A percentile compares a stretch with the other conserved stretches of the same genome.
Evolutionary conservation across 2,329 filamentous ascomycete genomes (phyloP).

Genomic region (Blumeriella jaapii): DNA sequence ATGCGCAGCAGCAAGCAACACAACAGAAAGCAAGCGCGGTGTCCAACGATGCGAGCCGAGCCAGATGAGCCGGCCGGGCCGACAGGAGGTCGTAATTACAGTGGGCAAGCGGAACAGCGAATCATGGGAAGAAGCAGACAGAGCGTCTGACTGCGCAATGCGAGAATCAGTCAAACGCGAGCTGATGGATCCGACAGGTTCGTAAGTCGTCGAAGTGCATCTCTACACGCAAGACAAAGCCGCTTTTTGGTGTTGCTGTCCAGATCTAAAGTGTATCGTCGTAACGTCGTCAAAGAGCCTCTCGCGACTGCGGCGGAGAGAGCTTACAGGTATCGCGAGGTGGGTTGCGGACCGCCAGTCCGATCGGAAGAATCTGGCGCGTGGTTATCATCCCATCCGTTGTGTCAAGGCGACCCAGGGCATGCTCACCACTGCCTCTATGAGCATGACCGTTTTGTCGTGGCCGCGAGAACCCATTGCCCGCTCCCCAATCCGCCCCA

Average conservation of each 20-base stretch:
- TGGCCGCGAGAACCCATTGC: conserved; percentile 41
- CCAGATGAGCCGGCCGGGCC: conserved; percentile 3
- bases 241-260: conserved; percentile 10
- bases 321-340: conserved; percentile 20
- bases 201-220: conserved; percentile 11
- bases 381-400: conserved; percentile 24
- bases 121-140: conserved; percentile 8
- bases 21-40: conserved; percentile 11
- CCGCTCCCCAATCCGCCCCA: conserved; percentile 41
- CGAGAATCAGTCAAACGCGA: conserved; percentile 12
- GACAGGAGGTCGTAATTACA: conserved; percentile 15
- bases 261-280: conserved; percentile 19
- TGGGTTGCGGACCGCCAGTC: conserved; percentile 13
- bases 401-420: conserved; percentile 15
- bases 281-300: conserved; percentile 23
- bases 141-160: conserved; percentile 6
- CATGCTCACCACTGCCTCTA: conserved; percentile 41
- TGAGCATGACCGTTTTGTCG: conserved; percentile 50
- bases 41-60: conserved; percentile 7
- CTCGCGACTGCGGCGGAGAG: conserved; percentile 7
- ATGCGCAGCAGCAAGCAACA: conserved; percentile 15
- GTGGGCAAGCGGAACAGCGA: conserved; percentile 8
- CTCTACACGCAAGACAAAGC: conserved; percentile 13
- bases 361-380: conserved; percentile 26
- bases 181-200: conserved; percentile 10